Conservation (phyloP, 495 filamentous ascomycete genomes). For the Hamigera avellanea region DNA sequence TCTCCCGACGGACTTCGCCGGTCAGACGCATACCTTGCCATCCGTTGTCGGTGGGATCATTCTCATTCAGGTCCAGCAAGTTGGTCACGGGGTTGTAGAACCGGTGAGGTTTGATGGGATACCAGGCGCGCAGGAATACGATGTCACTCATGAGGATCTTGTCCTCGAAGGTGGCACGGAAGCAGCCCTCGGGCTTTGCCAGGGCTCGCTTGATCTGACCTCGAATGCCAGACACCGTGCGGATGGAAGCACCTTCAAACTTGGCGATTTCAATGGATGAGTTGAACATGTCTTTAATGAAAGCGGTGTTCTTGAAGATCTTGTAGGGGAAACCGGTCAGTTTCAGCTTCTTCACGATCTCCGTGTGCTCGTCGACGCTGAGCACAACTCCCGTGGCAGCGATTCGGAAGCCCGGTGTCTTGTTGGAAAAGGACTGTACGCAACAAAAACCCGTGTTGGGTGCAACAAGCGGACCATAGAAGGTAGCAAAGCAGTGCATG, state of each 20-base stretch:
- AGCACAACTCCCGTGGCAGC: conserved; percentile 88
- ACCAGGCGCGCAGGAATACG: conserved; percentile 92
- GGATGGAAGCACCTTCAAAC: conserved; percentile 91
- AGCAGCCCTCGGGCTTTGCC: conserved; percentile 84
- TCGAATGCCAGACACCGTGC: conserved; percentile 87
- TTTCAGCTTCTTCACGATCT: conserved; percentile 99
- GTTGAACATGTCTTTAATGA: conserved; percentile 98
- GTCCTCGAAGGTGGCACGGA: conserved; percentile 94
- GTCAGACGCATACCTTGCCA: conserved; percentile 91
- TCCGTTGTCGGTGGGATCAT: conserved; percentile 23
- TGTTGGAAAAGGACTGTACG: conserved; percentile 81
- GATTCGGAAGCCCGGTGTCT: conserved; percentile 84
- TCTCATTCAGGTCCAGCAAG: conserved; percentile 46
- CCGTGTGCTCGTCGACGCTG: conserved; percentile 82
- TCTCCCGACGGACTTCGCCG: conserved; percentile 75
- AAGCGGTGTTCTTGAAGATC: conserved; percentile 98
- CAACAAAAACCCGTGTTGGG: conserved; percentile 94
- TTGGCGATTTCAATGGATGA: conserved; percentile 88
- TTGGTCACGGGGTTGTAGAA: conserved; percentile 98
- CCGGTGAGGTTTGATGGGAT: conserved; percentile 81
- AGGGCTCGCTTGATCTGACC: conserved; percentile 94
- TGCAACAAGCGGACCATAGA: conserved; percentile 88
- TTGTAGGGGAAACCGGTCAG: conserved; percentile 86
- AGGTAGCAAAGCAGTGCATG: conserved; percentile 94
- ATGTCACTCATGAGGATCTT: conserved; percentile 96